These are phyloP conservation scores for Carex kokanica DNA, from an alignment of 176 grass and related monocot genomes.

Conservation along the genomic window DNA sequence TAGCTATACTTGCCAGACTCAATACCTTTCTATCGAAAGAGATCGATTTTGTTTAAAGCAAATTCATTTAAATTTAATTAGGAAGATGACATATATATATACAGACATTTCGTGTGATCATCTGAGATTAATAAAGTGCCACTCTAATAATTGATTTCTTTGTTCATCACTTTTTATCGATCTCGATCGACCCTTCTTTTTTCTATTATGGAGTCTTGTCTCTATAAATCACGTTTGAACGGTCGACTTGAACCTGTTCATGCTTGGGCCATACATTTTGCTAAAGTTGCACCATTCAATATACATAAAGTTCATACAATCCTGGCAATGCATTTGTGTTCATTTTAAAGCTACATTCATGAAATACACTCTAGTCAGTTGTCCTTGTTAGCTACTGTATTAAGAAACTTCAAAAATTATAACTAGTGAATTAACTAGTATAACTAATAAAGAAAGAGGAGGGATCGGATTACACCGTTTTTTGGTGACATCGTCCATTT, in stretches of 20 bases:
- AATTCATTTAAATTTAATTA: too few relatives aligned
- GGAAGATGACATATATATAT: too few relatives aligned
- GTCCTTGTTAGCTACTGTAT: background rate
- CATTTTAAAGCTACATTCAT: slow-evolving; percentile 6
- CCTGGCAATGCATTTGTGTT: background rate
- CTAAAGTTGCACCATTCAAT: too few relatives aligned
- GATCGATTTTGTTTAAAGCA: too few relatives aligned
- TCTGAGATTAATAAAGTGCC: background rate
- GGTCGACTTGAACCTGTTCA: background rate
- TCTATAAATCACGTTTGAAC: slow-evolving; percentile 8
- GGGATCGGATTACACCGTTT: too few relatives aligned
- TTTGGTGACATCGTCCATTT: too few relatives aligned
- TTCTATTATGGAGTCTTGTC: slow-evolving; percentile 29
- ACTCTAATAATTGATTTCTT: background rate
- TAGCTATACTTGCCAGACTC: too few relatives aligned
- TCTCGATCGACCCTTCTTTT: slow-evolving; percentile 23
- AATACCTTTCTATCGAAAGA: too few relatives aligned
- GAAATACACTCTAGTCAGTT: background rate
- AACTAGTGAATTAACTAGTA: background rate
- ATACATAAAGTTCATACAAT: too few relatives aligned
- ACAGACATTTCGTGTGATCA: too few relatives aligned
- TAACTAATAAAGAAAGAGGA: background rate
- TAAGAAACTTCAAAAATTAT: background rate
- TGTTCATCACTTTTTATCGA: slow-evolving; percentile 15
- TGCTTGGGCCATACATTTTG: background rate